phyloP scores from a whole-genome alignment of 495 filamentous ascomycete genomes.

The Aspergillus baeticus region DNA sequence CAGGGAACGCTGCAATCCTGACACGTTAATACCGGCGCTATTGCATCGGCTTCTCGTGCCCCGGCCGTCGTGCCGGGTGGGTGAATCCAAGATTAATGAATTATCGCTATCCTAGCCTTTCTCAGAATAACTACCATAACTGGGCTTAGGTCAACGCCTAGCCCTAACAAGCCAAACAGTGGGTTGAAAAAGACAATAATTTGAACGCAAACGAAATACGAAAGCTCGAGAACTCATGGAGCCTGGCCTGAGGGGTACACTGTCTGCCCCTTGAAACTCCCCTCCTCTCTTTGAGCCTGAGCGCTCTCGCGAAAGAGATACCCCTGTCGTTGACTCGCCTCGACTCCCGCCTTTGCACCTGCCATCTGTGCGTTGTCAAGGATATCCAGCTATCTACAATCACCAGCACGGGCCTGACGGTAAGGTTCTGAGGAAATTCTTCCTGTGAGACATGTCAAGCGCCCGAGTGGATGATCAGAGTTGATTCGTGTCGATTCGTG shows the following conservation, averaged over 20 bases:
- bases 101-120: background rate
- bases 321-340: constrained; percentile 2
- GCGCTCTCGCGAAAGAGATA: background rate
- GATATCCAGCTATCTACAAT: background rate
- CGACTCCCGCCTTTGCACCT: background rate
- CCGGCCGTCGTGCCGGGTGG: background rate
- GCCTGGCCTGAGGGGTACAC: background rate
- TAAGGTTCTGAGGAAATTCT: background rate
- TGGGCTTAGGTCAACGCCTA: background rate
- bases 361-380: background rate
- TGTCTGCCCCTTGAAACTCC: constrained; percentile 9
- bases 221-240: background rate
- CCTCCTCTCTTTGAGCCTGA: background rate
- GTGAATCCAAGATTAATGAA: background rate
- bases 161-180: background rate
- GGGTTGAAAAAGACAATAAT: background rate
- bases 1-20: background rate
- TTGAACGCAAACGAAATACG: too few species aligned
- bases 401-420: background rate
- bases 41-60: constrained; percentile 6
- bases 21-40: constrained; percentile 11
- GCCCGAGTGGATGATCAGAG: constrained; percentile 1
- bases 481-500: constrained; percentile 8
- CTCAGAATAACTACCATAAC: background rate
- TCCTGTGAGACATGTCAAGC: background rate